A percentile compares a stretch with the other conserved stretches of the same genome.
Conservation (phyloP, 2,329 filamentous ascomycete genomes). For the Talaromyces amestolkiae region DNA sequence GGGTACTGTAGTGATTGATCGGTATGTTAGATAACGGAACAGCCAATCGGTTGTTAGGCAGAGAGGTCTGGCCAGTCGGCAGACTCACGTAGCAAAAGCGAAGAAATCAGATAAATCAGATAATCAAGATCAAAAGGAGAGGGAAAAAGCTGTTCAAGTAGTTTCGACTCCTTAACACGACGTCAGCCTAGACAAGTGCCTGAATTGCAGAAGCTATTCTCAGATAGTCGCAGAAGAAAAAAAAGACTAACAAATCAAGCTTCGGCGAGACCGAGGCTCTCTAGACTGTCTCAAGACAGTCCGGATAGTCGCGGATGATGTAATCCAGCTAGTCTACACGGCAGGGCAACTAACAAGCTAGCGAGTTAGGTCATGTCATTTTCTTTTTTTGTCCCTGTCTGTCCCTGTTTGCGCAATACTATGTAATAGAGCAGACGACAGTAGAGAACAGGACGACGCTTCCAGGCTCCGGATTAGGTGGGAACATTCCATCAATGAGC, state of each 20-base stretch:
- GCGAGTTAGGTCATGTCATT: background rate
- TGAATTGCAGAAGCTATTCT: background rate
- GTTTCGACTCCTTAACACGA: background rate
- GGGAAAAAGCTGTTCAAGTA: background rate
- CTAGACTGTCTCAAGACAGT: background rate
- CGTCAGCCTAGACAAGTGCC: background rate
- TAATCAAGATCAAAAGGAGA: background rate
- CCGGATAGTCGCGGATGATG: slow-evolving; percentile 2
- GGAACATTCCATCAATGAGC: slow-evolving; percentile 1
- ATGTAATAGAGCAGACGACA: too few relatives aligned
- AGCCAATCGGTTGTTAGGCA: background rate
- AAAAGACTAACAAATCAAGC: background rate
- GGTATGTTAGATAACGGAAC: background rate
- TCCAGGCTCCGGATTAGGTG: background rate
- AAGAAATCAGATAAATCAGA: background rate
- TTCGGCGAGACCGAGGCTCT: background rate
- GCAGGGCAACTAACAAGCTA: background rate
- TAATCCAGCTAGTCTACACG: background rate
- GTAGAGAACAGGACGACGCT: too few relatives aligned
- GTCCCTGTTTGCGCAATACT: too few relatives aligned
- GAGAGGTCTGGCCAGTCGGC: background rate
- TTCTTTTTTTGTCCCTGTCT: background rate
- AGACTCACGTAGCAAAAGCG: too few relatives aligned
- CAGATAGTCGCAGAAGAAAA: background rate
- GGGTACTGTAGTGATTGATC: background rate